Evolutionary conservation across 768 basidiomycete genomes (phyloP).

Genomic region (Tulasnella sp.): DNA sequence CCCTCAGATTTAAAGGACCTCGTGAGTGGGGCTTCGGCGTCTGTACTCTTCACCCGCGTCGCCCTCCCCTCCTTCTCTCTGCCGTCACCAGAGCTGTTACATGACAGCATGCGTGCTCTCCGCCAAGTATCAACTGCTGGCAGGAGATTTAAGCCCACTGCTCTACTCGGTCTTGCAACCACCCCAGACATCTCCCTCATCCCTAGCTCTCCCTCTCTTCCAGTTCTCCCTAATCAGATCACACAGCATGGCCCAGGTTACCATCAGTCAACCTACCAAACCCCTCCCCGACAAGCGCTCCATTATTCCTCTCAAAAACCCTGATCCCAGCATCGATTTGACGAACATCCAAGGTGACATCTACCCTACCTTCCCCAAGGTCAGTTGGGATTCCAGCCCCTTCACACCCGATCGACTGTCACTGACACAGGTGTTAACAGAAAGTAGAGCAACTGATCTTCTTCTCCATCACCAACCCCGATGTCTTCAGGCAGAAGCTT

Average conservation of each 20-base stretch:
- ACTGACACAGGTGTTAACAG: not conserved
- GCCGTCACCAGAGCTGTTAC: too few species aligned
- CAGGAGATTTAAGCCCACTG: not conserved
- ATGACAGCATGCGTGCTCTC: too few species aligned
- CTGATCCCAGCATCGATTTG: not conserved
- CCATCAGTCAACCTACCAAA: not conserved
- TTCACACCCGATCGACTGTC: not conserved
- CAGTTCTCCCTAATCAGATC: not conserved
- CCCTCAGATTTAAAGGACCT: not conserved
- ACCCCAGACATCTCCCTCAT: not conserved
- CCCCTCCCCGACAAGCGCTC: slow-evolving; percentile 10
- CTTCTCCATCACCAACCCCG: slow-evolving; percentile 21
- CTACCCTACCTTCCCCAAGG: slow-evolving; percentile 21
- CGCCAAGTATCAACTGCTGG: not conserved
- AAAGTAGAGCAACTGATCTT: slow-evolving; percentile 22
- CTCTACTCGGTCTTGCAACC: not conserved
- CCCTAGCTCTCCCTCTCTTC: not conserved
- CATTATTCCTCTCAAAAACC: not conserved
- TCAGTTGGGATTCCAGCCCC: not conserved
- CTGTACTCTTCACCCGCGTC: too few species aligned
- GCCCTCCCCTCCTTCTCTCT: too few species aligned
- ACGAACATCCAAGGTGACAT: slow-evolving; percentile 15
- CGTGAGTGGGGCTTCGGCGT: too few species aligned
- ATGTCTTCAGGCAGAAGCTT: slow-evolving; percentile 13
- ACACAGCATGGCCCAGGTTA: not conserved